Evolutionary conservation across 495 filamentous ascomycete genomes (phyloP).

Genomic region (Aspergillus taichungensis): DNA sequence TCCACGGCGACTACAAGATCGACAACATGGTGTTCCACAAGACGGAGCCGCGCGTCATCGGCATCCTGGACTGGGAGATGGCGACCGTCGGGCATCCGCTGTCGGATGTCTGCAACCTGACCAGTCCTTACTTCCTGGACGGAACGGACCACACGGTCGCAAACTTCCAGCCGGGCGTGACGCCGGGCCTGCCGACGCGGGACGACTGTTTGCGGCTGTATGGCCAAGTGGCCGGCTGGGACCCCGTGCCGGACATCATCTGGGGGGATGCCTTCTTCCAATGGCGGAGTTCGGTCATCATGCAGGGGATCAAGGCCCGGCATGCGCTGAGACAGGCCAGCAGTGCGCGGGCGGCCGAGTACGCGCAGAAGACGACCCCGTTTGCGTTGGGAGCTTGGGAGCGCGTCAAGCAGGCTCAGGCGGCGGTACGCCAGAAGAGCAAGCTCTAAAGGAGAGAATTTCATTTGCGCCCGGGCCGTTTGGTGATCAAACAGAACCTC

Average conservation of each 20-base stretch:
- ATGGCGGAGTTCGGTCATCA: conserved; percentile 64
- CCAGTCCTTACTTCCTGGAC: conserved; percentile 57
- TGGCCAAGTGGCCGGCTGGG: conserved; percentile 58
- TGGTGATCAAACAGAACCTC: conserved; percentile 1
- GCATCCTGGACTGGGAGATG: conserved; percentile 96
- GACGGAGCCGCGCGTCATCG: conserved; percentile 80
- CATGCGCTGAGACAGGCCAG: conserved; percentile 82
- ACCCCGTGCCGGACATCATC: conserved; percentile 44
- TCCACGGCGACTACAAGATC: conserved; percentile 98
- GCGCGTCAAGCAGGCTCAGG: conserved; percentile 44
- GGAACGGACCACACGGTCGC: conserved; percentile 24
- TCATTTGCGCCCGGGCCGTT: neutral
- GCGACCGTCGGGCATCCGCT: conserved; percentile 91
- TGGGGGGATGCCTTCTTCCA: conserved; percentile 64
- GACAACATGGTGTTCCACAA: conserved; percentile 94
- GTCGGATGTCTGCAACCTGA: conserved; percentile 74
- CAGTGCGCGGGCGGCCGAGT: conserved; percentile 66
- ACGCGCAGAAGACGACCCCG: conserved; percentile 51
- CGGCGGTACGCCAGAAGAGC: conserved; percentile 25
- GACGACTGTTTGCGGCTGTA: conserved; percentile 73
- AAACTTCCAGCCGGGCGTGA: conserved; percentile 52
- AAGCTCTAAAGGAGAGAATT: conserved; percentile 35
- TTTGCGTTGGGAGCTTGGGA: conserved; percentile 72
- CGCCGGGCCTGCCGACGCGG: conserved; percentile 65
- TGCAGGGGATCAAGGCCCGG: conserved; percentile 88